Percentiles rank a stretch among this genome's conserved stretches.
Evolutionary conservation across 1,284 basidiomycete species (phyloP).

Genomic region (Ganoderma meredithae): DNA sequence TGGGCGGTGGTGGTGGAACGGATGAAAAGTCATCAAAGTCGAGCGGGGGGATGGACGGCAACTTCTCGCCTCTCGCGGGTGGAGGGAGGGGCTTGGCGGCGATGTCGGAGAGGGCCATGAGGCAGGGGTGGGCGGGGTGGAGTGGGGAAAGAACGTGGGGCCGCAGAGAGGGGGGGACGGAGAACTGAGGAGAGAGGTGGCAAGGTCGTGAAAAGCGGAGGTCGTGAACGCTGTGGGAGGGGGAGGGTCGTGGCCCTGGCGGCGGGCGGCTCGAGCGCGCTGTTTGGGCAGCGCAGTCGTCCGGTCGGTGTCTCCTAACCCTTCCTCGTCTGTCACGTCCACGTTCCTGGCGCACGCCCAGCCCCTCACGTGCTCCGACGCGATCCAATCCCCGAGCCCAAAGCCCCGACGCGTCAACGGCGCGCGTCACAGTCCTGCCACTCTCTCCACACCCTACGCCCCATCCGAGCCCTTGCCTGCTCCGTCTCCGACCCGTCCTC

Average conservation of each 20-base stretch:
- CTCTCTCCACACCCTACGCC: neutral
- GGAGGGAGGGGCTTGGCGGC: conserved; percentile 43
- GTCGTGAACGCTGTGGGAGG: conserved; percentile 3
- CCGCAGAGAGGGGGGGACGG: neutral
- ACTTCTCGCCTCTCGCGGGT: conserved; percentile 43
- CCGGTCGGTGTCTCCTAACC: neutral
- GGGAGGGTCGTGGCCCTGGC: conserved; percentile 1
- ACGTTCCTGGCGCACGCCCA: conserved; percentile 6
- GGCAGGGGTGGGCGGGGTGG: conserved; percentile 5
- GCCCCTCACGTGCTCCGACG: conserved; percentile 26
- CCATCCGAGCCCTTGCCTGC: neutral
- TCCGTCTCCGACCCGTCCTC: neutral
- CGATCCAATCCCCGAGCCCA: conserved; percentile 19
- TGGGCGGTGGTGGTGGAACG: conserved; percentile 48
- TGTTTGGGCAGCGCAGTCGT: neutral
- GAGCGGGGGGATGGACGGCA: conserved; percentile 46
- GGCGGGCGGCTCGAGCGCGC: conserved; percentile 4
- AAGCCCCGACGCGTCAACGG: neutral
- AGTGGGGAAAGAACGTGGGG: conserved; percentile 28
- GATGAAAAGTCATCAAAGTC: conserved; percentile 35
- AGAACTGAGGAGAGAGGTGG: neutral
- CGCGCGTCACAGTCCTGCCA: conserved; percentile 11
- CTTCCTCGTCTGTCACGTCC: neutral
- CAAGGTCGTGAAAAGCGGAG: conserved; percentile 13
- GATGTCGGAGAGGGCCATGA: conserved; percentile 30